Percentiles rank a stretch among this genome's conserved stretches.
Conservation (phyloP, 2,329 filamentous ascomycete genomes). For the Metarhizium humberi region DNA sequence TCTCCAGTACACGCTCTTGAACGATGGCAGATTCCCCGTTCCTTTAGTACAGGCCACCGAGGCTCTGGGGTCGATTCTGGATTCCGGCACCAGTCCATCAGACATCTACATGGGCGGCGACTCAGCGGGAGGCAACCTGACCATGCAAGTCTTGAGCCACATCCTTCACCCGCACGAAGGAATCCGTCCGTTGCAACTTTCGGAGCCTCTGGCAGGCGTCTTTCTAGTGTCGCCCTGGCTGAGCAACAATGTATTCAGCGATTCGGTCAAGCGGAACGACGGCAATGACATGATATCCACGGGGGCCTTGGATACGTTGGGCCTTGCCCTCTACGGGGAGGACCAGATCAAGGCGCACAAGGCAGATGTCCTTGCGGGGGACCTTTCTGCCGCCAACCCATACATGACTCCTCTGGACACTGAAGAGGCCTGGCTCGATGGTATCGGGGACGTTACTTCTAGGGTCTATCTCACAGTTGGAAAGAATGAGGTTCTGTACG, state of each 20-base stretch:
- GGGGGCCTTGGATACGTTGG: slow-evolving; percentile 5
- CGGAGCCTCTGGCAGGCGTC: slow-evolving; percentile 17
- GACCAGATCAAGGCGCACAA: slow-evolving; percentile 6
- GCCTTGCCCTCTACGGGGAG: slow-evolving; percentile 5
- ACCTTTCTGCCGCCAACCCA: slow-evolving; percentile 7
- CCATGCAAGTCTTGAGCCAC: slow-evolving; percentile 22
- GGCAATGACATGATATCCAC: slow-evolving; percentile 24
- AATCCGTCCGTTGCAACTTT: slow-evolving; percentile 12
- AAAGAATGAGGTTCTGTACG: slow-evolving; percentile 20
- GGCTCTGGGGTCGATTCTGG: slow-evolving; percentile 21
- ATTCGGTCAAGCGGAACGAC: slow-evolving; percentile 17
- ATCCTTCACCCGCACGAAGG: slow-evolving; percentile 20
- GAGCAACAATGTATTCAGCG: slow-evolving; percentile 10
- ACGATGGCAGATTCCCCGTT: slow-evolving; percentile 18
- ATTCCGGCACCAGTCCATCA: slow-evolving; percentile 16
- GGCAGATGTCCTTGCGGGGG: not conserved
- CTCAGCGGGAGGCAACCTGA: slow-evolving; percentile 27
- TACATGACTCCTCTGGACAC: slow-evolving; percentile 21
- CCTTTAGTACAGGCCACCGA: slow-evolving; percentile 23
- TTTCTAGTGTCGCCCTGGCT: slow-evolving; percentile 26
- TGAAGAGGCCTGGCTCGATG: slow-evolving; percentile 18
- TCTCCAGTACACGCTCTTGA: slow-evolving; percentile 25
- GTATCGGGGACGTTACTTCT: slow-evolving; percentile 11
- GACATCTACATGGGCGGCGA: slow-evolving; percentile 27
- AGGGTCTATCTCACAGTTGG: slow-evolving; percentile 24